Evolutionary conservation across 2,329 filamentous ascomycete species (phyloP), one percentile per base, ranked within the genome.

Genomic region (Diatrype stigma): DNA sequence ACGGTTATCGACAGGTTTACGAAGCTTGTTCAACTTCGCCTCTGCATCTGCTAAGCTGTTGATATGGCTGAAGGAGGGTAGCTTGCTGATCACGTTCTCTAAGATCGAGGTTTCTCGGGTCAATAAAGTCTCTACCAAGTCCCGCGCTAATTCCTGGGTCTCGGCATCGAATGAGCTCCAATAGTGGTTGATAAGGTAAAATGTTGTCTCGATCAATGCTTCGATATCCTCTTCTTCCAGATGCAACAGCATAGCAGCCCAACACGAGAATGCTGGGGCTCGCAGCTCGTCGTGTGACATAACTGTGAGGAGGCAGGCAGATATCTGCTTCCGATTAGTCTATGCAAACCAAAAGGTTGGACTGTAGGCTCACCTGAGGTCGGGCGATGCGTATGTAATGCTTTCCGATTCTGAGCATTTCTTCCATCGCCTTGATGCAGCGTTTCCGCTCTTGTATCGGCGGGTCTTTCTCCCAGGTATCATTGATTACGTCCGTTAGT

Each of bases 251-350:
- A 99, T 85, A 8, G 85, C 79, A 23, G 83, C 79, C 94, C 94
- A 99, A 46, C 91, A 90, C 3, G 80, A 82, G 61, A 97, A 92
- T 2, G 91, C 89, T 28, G 84, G 77, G 54, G 90, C 79, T 54
- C 90, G 84, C n/a, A 99, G 77, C 45, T 86, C 80, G 42, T 85
- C 78, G 47, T 88, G 82, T 16, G 87, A 79, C 53, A 97, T 80
- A 0, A 91, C 91, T 21, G 90, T 91, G 55, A 96, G 84, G 12
- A 99, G 75, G 64, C 90, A 96, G n/a, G 93, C 91, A 58, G 90
- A 90, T 50, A 97, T 93, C 85, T 93, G 61, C 50, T 35, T 11
- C 14, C 19, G 12, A 32, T 72, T 45, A 71, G 64, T 38, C 52
- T 42, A n/a, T 46, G 16, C 17, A 21, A 46, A 28, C 17, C 11